Evolutionary conservation across 2,329 filamentous ascomycete genomes (phyloP).

Genomic region (Trichoderma harzianum): DNA sequence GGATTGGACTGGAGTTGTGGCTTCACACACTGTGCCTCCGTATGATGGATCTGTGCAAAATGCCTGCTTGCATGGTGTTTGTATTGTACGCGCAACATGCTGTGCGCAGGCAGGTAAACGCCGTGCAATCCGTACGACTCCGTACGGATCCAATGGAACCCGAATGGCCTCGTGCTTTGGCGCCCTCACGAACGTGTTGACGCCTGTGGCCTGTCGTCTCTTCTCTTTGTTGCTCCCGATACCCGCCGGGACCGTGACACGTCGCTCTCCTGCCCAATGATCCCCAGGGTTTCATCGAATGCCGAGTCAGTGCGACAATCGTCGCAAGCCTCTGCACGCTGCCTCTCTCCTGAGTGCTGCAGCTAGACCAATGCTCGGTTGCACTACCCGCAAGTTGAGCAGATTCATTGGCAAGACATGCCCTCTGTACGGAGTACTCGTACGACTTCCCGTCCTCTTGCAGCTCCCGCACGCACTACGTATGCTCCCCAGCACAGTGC

Average conservation of each 20-base stretch:
- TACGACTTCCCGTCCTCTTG: background rate
- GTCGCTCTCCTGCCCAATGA: background rate
- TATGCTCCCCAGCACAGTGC: background rate
- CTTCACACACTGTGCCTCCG: background rate
- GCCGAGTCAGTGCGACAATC: conserved; percentile 3
- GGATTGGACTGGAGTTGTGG: background rate
- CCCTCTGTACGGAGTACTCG: background rate
- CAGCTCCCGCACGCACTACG: background rate
- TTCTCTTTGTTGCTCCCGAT: background rate
- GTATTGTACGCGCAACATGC: background rate
- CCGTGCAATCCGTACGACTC: background rate
- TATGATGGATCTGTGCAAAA: background rate
- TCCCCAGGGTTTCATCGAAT: conserved; percentile 2
- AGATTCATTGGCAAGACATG: background rate
- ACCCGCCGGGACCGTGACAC: background rate
- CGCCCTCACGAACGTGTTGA: background rate
- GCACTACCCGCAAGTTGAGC: background rate
- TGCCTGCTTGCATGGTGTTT: background rate
- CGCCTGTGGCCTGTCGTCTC: background rate
- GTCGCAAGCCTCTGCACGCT: conserved; percentile 3
- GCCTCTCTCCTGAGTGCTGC: conserved; percentile 3
- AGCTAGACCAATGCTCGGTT: background rate
- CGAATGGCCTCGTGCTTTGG: conserved; percentile 7
- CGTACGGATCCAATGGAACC: background rate
- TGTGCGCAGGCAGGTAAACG: background rate